Percentiles rank a stretch among this genome's conserved stretches.
Conservation (phyloP, 768 basidiomycete genomes). For the Suillus hirtellus region DNA sequence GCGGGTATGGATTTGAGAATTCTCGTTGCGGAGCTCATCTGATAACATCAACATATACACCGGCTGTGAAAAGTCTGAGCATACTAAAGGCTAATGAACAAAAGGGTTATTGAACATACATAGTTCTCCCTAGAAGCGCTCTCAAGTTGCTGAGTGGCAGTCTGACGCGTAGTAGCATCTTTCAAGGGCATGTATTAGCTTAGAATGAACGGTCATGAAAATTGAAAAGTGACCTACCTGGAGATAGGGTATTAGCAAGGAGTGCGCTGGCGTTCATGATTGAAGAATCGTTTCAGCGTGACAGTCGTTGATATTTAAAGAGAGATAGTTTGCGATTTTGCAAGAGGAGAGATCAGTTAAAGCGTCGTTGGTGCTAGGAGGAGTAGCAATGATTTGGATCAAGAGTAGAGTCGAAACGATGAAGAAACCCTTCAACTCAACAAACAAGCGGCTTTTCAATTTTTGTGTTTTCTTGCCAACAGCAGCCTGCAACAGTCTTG, state of each 20-base stretch:
- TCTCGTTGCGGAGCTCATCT: constrained; percentile 79
- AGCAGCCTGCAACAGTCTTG: constrained; percentile 5
- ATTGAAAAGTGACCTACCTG: constrained; percentile 57
- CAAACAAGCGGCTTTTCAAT: constrained; percentile 36
- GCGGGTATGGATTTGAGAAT: constrained; percentile 67
- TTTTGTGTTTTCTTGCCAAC: constrained; percentile 11
- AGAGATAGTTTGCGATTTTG: constrained; percentile 17
- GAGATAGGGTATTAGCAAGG: constrained; percentile 88
- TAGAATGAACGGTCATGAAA: constrained; percentile 33
- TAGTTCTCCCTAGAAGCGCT: constrained; percentile 85
- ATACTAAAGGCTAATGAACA: background rate
- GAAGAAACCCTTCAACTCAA: constrained; percentile 7
- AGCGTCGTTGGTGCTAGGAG: background rate
- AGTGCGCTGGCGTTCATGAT: constrained; percentile 91
- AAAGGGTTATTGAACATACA: constrained; percentile 49
- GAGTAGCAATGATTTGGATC: constrained; percentile 1
- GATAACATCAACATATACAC: constrained; percentile 93
- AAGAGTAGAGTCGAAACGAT: constrained; percentile 1
- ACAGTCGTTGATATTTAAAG: constrained; percentile 25
- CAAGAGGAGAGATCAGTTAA: constrained; percentile 3
- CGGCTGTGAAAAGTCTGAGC: constrained; percentile 50
- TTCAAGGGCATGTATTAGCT: constrained; percentile 20
- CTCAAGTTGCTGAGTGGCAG: constrained; percentile 90
- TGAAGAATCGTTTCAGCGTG: constrained; percentile 28
- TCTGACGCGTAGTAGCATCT: constrained; percentile 91